Conservation (phyloP, 2,329 filamentous ascomycete genomes). For the Cladobotryum mycophilum region DNA sequence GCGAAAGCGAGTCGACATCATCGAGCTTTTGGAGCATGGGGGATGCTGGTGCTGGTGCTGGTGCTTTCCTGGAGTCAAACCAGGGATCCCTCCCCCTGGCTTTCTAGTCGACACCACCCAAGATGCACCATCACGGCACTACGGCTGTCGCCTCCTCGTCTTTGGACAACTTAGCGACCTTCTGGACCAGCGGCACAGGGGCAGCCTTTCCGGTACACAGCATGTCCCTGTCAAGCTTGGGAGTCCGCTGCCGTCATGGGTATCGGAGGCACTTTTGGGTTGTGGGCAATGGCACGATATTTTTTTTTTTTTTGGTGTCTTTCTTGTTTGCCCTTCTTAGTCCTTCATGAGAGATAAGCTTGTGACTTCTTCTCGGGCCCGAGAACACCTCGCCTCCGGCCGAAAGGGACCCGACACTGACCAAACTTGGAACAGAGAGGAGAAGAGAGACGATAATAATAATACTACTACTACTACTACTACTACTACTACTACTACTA, state of each 20-base stretch:
- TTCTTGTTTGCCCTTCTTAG: too few species aligned
- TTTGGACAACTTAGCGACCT: not conserved
- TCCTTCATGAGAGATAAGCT: not conserved
- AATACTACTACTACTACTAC: too few species aligned
- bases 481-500: too few species aligned
- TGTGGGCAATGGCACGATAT: too few species aligned
- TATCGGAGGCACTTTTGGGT: conserved; percentile 9
- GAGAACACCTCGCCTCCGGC: conserved; percentile 5
- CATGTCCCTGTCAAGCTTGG: not conserved
- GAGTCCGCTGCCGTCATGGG: conserved; percentile 1
- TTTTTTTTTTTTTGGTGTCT: too few species aligned
- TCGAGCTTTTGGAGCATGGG: too few species aligned
- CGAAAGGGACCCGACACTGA: conserved; percentile 8
- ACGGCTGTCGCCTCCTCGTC: conserved; percentile 11
- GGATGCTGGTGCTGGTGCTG: too few species aligned
- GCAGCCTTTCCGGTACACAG: not conserved
- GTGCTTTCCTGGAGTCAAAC: not conserved
- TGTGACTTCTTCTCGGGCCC: conserved; percentile 5
- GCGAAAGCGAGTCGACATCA: too few species aligned
- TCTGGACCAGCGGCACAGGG: not conserved
- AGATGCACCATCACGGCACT: conserved; percentile 7
- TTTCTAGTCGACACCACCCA: not conserved
- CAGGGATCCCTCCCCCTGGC: not conserved
- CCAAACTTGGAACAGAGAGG: not conserved
- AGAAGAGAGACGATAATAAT: not conserved